These are phyloP conservation scores for Russula sp. DNA, from an alignment of 768 basidiomycete genomes.

Conservation along the genomic window DNA sequence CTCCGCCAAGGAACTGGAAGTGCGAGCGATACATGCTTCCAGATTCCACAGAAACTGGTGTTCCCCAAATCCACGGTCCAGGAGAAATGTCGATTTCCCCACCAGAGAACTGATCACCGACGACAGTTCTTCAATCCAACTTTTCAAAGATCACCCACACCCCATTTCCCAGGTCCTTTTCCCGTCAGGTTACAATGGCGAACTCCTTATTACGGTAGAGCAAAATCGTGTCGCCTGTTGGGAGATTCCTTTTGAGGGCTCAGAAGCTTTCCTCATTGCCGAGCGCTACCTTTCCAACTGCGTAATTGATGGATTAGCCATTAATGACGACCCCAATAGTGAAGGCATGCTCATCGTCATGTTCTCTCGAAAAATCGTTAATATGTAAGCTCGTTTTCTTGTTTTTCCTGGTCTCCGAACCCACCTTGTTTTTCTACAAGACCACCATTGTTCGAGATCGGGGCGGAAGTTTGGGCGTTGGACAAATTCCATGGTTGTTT, in stretches of 20 bases:
- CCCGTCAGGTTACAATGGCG: conserved; percentile 35
- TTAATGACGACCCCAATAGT: conserved; percentile 35
- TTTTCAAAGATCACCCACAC: conserved; percentile 23
- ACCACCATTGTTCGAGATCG: conserved; percentile 15
- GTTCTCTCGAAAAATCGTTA: conserved; percentile 9
- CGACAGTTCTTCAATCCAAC: conserved; percentile 17
- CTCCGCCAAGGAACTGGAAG: conserved; percentile 38
- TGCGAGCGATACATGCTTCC: conserved; percentile 38
- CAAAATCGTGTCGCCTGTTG: conserved; percentile 36
- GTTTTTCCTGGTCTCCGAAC: not conserved
- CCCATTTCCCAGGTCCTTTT: conserved; percentile 36
- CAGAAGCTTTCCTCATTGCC: conserved; percentile 37
- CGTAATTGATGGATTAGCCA: conserved; percentile 34
- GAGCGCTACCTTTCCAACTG: conserved; percentile 30
- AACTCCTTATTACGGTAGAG: conserved; percentile 36
- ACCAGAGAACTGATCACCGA: conserved; percentile 24
- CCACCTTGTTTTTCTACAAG: not conserved
- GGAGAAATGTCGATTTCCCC: conserved; percentile 33
- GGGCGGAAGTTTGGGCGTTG: conserved; percentile 32
- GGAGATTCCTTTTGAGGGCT: conserved; percentile 39
- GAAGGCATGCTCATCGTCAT: conserved; percentile 33
- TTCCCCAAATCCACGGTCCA: conserved; percentile 33
- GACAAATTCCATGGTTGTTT: conserved; percentile 39
- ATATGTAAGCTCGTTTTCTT: conserved; percentile 6
- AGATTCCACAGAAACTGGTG: conserved; percentile 40